Evolutionary conservation across 164 flowering plant genomes (phyloP).

Genomic region (Amborella trichopoda): DNA sequence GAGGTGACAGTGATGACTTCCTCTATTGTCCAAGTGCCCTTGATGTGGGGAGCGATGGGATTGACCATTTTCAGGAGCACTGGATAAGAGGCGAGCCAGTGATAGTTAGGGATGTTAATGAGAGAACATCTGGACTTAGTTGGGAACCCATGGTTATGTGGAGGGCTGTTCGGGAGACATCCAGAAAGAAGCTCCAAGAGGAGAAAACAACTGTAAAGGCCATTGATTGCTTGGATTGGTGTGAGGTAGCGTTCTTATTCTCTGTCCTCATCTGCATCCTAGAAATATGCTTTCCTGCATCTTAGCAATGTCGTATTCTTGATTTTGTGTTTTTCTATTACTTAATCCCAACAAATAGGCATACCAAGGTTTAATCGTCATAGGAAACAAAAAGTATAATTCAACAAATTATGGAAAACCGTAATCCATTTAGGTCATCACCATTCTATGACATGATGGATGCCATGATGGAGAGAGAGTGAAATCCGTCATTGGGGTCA

Average conservation of each 20-base stretch:
- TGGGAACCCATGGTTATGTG: slow-evolving; percentile 97
- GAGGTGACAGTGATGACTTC: slow-evolving; percentile 47
- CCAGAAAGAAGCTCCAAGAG: slow-evolving; percentile 28
- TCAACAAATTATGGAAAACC: too few relatives aligned
- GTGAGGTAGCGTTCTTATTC: slow-evolving; percentile 40
- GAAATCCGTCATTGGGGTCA: too few relatives aligned
- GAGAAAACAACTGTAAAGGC: slow-evolving; percentile 44
- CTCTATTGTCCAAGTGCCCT: slow-evolving; percentile 55
- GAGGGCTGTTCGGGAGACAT: slow-evolving; percentile 43
- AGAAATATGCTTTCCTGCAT: background rate
- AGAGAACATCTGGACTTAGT: slow-evolving; percentile 51
- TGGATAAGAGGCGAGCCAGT: slow-evolving; percentile 82
- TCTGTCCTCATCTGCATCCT: background rate
- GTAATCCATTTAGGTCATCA: too few relatives aligned
- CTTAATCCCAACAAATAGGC: too few relatives aligned
- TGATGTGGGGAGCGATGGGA: slow-evolving; percentile 20
- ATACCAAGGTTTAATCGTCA: too few relatives aligned
- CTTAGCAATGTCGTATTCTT: too few relatives aligned
- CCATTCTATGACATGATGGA: too few relatives aligned
- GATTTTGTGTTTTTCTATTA: too few relatives aligned
- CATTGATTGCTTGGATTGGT: slow-evolving; percentile 80
- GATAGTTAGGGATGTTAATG: slow-evolving; percentile 53
- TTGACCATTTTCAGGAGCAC: slow-evolving; percentile 67
- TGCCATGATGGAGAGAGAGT: too few relatives aligned
- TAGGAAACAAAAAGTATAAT: too few relatives aligned